These are phyloP conservation scores for Porcisia deanei DNA, from an alignment of 208 protist genomes.

Conservation along the genomic window DNA sequence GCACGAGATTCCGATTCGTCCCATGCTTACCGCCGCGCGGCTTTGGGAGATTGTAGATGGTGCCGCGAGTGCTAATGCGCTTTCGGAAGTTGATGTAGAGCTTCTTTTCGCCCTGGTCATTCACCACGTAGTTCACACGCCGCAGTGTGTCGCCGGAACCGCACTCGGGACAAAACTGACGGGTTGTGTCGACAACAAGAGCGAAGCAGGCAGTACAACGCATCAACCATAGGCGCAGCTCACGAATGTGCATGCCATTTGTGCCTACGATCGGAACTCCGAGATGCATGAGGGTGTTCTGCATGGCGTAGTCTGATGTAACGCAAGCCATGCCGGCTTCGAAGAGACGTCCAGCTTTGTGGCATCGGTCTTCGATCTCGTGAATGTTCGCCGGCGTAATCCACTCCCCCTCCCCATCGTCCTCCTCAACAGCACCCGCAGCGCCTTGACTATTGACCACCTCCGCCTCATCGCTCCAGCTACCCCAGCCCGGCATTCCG, in stretches of 20 bases:
- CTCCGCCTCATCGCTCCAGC: slow-evolving; percentile 39
- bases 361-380: slow-evolving; percentile 21
- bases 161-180: slow-evolving; percentile 90
- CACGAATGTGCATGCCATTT: slow-evolving; percentile 84
- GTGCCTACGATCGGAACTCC: slow-evolving; percentile 87
- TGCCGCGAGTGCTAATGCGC: slow-evolving; percentile 86
- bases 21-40: slow-evolving; percentile 84
- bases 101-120: slow-evolving; percentile 77
- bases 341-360: slow-evolving; percentile 43
- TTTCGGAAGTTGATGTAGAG: slow-evolving; percentile 90
- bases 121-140: slow-evolving; percentile 91
- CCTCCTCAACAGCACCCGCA: slow-evolving; percentile 32
- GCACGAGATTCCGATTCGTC: slow-evolving; percentile 85
- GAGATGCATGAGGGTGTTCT: slow-evolving; percentile 94
- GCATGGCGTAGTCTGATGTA: slow-evolving; percentile 96
- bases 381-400: slow-evolving; percentile 94
- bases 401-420: slow-evolving; percentile 86
- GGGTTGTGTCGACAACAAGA: slow-evolving; percentile 88
- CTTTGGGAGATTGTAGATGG: slow-evolving; percentile 87
- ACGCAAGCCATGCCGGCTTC: slow-evolving; percentile 87
- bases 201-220: slow-evolving; percentile 90
- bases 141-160: slow-evolving; percentile 91
- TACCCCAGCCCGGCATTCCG: slow-evolving; percentile 30
- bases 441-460: slow-evolving; percentile 15
- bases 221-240: slow-evolving; percentile 91